Conservation (phyloP, 148 eudicot genomes). For the Diospyros kaki region DNA sequence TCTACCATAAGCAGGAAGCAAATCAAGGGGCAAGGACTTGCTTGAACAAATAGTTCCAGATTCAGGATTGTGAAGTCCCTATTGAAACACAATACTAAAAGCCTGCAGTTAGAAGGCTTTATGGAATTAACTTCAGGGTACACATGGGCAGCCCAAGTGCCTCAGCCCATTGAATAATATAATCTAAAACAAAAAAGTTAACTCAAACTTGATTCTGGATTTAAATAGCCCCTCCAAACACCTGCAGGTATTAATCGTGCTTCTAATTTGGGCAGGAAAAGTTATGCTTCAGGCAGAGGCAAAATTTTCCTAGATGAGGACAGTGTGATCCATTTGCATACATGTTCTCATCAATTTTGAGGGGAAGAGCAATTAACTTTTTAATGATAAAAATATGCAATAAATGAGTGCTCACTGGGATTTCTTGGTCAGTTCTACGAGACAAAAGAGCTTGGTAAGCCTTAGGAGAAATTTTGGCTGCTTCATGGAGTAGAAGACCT, state of each 20-base stretch:
- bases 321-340: background rate
- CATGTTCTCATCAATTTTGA: background rate
- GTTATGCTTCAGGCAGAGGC: background rate
- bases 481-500: slow-evolving; percentile 55
- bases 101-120: background rate
- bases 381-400: background rate
- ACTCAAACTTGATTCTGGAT: background rate
- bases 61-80: background rate
- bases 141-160: background rate
- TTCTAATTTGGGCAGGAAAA: background rate
- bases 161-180: background rate
- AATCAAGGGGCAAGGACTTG: background rate
- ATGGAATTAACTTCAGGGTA: background rate
- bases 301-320: background rate
- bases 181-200: background rate
- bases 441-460: slow-evolving; percentile 63
- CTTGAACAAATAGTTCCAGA: background rate
- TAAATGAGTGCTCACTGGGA: slow-evolving; percentile 51
- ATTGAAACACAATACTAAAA: background rate
- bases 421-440: slow-evolving; percentile 47
- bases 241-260: background rate
- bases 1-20: background rate
- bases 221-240: background rate
- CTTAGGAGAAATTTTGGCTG: slow-evolving; percentile 40
- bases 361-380: background rate